Evolutionary conservation across 352 stramenopile genomes (phyloP), one percentile per base, ranked within the genome.

Genomic region (Labyrinthula sp.): DNA sequence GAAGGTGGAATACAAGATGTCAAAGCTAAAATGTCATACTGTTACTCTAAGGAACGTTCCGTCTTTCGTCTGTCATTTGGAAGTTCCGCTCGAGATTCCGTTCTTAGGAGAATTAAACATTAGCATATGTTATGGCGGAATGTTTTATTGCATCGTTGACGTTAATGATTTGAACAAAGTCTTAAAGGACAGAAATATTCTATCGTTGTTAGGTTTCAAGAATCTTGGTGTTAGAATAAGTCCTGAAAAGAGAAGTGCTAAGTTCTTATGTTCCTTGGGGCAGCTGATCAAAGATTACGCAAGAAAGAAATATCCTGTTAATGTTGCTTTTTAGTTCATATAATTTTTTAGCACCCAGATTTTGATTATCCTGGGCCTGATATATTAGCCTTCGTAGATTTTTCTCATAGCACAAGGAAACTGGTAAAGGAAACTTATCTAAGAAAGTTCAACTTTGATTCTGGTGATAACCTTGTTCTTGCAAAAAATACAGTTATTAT

Each of bases 81-180:
- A 54, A 30, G 10, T 12, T 12, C 9, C n/a, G 18, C 5, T 58
- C 9, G 10, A 36, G 12, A 26, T 59, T n/a, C 24, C 46, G 20
- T 14, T n/a, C 17, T 12, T 47, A 10, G 29, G 27, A 10, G n/a
- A 25, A 3, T 45, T 59, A 10, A 1, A 7, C 46, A 18, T 35
- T 3, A 26, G 38, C 29, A 27, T 59, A 22, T 45, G 45, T 3
- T 59, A 14, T 24, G 52, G 52, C 12, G 52, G 52, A 25, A 59
- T 59, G 47, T 58, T 22, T 18, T 59, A 59, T 30, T 23, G 10
- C 30, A 43, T 59, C 34, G 52, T 58, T 12, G 46, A 59, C 47
- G 25, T 50, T 9, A 0, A 2, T 3, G 9, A 56, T 8, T 1
- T 21, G 10, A 0, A 29, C 34, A 55, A 56, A 8, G 5, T 8